phyloP scores from a whole-genome alignment of 140 eudicot species.

The Oenanthe javanica region DNA sequence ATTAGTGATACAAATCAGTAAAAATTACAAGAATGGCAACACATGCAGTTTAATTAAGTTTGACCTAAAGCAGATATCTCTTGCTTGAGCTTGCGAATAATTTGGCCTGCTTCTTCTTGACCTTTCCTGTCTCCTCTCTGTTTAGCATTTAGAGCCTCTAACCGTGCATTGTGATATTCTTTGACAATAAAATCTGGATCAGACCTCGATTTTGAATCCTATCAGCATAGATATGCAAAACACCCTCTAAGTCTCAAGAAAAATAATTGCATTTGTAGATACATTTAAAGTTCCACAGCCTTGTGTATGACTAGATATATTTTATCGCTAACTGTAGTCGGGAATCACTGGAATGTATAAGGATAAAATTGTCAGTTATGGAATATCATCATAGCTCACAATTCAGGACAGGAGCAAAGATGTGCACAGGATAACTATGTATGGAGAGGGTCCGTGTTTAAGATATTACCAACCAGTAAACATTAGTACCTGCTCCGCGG shows the following conservation, averaged over 20 bases:
- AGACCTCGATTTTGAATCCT: slow-evolving; percentile 55
- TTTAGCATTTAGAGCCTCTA: slow-evolving; percentile 77
- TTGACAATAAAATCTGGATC: slow-evolving; percentile 52
- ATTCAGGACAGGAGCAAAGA: neutral
- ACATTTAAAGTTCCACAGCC: neutral
- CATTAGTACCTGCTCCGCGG: slow-evolving; percentile 39
- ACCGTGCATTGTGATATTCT: slow-evolving; percentile 73
- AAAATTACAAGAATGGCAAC: slow-evolving; percentile 8
- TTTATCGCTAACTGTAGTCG: neutral
- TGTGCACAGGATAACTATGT: neutral
- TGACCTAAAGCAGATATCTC: slow-evolving; percentile 87
- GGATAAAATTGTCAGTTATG: neutral
- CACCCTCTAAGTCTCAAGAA: neutral
- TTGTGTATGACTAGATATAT: neutral
- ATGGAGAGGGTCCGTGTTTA: neutral
- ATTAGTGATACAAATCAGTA: slow-evolving; percentile 1
- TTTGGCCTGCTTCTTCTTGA: slow-evolving; percentile 73
- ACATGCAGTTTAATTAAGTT: slow-evolving; percentile 4
- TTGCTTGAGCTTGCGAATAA: slow-evolving; percentile 85
- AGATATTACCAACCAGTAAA: neutral
- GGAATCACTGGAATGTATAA: neutral
- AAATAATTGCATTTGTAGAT: neutral
- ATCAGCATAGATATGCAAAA: slow-evolving; percentile 13
- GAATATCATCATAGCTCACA: neutral
- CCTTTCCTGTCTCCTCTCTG: slow-evolving; percentile 65